Base-by-base conservation (phyloP, 176 grass and related monocot genomes). In the Rhipidocladum racemiflorum region DNA sequence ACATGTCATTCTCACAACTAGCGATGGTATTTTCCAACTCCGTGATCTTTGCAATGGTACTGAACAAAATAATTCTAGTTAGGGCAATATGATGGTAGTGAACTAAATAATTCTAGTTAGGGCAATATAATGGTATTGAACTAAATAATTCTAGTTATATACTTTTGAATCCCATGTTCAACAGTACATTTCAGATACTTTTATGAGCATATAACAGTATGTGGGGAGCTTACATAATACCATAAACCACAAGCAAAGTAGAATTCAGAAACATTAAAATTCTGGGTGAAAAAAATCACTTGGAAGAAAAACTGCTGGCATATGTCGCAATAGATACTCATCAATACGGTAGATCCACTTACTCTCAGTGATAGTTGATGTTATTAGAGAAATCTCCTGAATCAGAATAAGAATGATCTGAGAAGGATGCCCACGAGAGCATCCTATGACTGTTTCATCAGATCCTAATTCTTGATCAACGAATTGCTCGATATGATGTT, bases 371-470 rank as follows among this genome's bases (percentile, higher is more conserved):
- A 97, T 83, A 79, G 82, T 82, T 74, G 95, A 85, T 34, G 88
- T 84, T 85, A 94, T 87, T 53, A 77, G 70, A 74, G 90, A 89
- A 76, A 97, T 90, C 73, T 97, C 90, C 68, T 97, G 95, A 79
- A 94, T 91, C 56, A 97, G 72, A 87, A 92, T 92, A 81, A 97
- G 92, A 71, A 90, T 92, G 56, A 94, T 81, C 69, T 97, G 88
- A 48, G 95, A 85, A 70, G 95, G 95, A 89, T 97, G 95, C 40
- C 91, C 95, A 3, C 46, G 46, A 78, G 83, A 94, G 90, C 95
- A 97, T 87, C 95, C 92, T 45, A 85, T 35, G 65, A 92, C 51
- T 79, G 69, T 91, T 86, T 89, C 90, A 68, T 92, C 82, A 62
- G 74, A 83, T 92, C 73, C 83, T 76, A 81, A 72, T 84, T 86